Percentiles rank a stretch among this genome's conserved stretches.
phyloP scores from a whole-genome alignment of 2,329 filamentous ascomycete species.

The Aspergillus awamori region DNA sequence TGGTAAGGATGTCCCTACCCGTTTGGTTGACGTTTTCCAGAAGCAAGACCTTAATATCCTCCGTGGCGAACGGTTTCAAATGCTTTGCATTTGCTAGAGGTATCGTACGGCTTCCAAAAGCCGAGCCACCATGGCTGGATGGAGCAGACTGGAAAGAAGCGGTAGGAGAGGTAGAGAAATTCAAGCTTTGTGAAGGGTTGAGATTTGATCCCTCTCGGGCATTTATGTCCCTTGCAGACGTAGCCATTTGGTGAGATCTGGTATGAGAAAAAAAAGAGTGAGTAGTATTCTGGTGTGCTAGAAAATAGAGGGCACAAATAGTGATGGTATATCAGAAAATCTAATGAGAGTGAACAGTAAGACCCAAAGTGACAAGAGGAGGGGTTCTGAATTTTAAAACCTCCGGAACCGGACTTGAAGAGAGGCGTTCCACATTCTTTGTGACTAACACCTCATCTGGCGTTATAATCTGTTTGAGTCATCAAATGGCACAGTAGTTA shows the following conservation, averaged over 20 bases:
- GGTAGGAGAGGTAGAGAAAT: slow-evolving; percentile 73
- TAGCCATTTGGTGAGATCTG: slow-evolving; percentile 20
- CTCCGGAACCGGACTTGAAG: slow-evolving; percentile 19
- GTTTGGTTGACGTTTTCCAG: slow-evolving; percentile 95
- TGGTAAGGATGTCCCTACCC: slow-evolving; percentile 76
- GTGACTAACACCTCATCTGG: background rate
- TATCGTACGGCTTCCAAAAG: slow-evolving; percentile 44
- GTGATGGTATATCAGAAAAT: background rate
- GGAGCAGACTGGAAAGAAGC: slow-evolving; percentile 74
- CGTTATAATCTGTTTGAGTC: slow-evolving; percentile 8
- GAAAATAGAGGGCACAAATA: background rate
- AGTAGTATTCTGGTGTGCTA: background rate
- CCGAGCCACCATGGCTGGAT: slow-evolving; percentile 61
- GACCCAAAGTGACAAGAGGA: background rate
- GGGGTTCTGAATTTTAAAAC: slow-evolving; percentile 1
- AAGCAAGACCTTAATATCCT: slow-evolving; percentile 94
- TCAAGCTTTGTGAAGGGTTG: slow-evolving; percentile 62
- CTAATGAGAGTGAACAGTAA: background rate
- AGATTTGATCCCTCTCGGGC: slow-evolving; percentile 36
- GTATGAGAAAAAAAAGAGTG: background rate
- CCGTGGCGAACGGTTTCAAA: slow-evolving; percentile 91
- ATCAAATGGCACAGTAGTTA: background rate
- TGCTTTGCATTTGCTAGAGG: slow-evolving; percentile 64
- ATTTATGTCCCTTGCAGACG: slow-evolving; percentile 41
- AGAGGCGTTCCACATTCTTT: slow-evolving; percentile 6